Conservation (phyloP, 164 flowering plant species). For the Magnolia officinalis region DNA sequence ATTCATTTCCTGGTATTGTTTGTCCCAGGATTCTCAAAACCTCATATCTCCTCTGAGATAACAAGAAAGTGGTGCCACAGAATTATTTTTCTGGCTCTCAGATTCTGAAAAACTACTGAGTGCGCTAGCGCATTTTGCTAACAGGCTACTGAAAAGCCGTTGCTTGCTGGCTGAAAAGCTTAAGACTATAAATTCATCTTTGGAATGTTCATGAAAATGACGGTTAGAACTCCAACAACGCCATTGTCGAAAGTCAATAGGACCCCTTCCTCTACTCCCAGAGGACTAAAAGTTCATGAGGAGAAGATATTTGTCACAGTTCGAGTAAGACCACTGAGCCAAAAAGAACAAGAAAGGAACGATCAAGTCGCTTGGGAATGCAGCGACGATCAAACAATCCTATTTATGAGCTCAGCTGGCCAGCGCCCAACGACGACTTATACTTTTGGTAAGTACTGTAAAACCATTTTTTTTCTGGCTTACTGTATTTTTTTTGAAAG, state of each 20-base stretch:
- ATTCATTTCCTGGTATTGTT: no score
- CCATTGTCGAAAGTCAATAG: conserved; percentile 49
- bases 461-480: not conserved
- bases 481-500: no score
- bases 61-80: no score
- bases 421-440: conserved; percentile 45
- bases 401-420: conserved; percentile 56
- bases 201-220: conserved; percentile 31
- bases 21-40: no score
- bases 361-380: conserved; percentile 98
- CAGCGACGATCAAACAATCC: conserved; percentile 71
- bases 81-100: no score
- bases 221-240: conserved; percentile 33
- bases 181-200: not conserved
- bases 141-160: no score
- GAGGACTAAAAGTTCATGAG: conserved; percentile 64
- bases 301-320: conserved; percentile 98
- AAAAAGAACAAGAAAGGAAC: conserved; percentile 58
- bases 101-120: no score
- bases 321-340: conserved; percentile 76
- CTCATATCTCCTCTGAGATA: no score
- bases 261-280: conserved; percentile 75
- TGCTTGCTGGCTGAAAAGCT: no score
- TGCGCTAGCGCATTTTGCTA: no score
- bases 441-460: conserved; percentile 52